Base-by-base conservation (phyloP, 805 yeast genomes). In the Yamadazyma takamatsuzukensis region DNA sequence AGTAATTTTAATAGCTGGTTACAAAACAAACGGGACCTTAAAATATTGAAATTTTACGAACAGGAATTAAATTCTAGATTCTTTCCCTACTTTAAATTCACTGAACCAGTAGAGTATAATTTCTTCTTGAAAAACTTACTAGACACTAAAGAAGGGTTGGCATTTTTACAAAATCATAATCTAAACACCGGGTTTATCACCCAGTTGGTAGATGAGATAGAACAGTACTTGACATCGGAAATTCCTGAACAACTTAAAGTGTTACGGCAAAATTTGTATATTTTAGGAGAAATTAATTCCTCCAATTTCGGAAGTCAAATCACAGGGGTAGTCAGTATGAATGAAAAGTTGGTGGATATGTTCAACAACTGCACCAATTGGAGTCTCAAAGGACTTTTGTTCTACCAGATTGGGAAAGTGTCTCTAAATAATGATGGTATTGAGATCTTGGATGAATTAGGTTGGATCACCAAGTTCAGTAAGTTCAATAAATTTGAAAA, bases 221-320 rank as follows among this genome's bases (percentile, higher is more conserved):
- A 41, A 14, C 13, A 12, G n/a, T 21, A 19, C 6, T n/a, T 33
- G 4, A n/a, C n/a, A n/a, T n/a, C n/a, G n/a, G n/a, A n/a, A n/a
- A n/a, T n/a, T n/a, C n/a, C n/a, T n/a, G n/a, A 17, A 5, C 30
- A 36, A 6, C 13, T 49, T 7, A 32, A 27, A 15, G n/a, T 16
- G 4, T 54, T 90, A 16, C 86, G 85, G 49, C 84, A 89, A 8
- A 75, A 82, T 21, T 47, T 90, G 21, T 90, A 97, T 97, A 80
- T 94, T 2, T 67, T 86, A 21, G 97, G 96, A 0, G 79, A 80
- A 47, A 77, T 89, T 18, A 89, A 89, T 2, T 74, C 88, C 1
- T 74, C 87, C 1, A 72, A 72, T 7, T 60, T 70, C 32, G 97
- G 97, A 0, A 77, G 83, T 15, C 67, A 61, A 33, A 41, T 65